These are phyloP conservation scores for Marsdenia floribunda DNA, from an alignment of 257 asterid species.

Conservation along the genomic window DNA sequence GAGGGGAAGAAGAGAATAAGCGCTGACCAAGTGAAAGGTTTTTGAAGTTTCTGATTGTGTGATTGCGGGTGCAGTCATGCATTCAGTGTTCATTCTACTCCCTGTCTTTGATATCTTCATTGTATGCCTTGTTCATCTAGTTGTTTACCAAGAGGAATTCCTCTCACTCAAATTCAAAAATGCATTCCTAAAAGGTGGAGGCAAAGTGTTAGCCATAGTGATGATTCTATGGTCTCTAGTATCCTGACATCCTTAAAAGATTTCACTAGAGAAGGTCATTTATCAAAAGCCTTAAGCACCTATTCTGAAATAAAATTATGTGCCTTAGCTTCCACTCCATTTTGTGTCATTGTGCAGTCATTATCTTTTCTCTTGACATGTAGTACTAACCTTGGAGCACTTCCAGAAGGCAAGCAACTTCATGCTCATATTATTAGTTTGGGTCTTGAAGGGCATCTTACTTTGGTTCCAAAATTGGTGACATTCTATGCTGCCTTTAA, in stretches of 20 bases:
- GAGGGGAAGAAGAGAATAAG: not conserved
- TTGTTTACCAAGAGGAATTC: constrained; percentile 37
- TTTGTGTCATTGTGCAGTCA: constrained; percentile 40
- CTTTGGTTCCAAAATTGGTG: constrained; percentile 59
- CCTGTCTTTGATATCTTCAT: not conserved
- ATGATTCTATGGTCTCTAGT: constrained; percentile 47
- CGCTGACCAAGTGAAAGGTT: not conserved
- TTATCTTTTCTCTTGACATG: constrained; percentile 54
- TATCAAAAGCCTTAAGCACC: constrained; percentile 53
- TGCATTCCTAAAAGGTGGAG: constrained; percentile 56
- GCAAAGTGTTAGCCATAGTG: constrained; percentile 19
- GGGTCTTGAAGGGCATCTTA: constrained; percentile 46
- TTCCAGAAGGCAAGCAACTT: constrained; percentile 60
- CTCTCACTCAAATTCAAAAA: constrained; percentile 37
- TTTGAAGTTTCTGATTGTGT: not conserved
- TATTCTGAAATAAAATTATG: constrained; percentile 44
- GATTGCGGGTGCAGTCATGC: not conserved
- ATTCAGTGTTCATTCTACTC: not conserved
- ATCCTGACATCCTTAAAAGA: constrained; percentile 50
- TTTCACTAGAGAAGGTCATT: constrained; percentile 51
- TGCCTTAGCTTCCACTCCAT: constrained; percentile 32
- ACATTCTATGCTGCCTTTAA: constrained; percentile 45
- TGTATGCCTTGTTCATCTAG: constrained; percentile 39
- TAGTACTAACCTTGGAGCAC: constrained; percentile 46
- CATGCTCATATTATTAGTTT: constrained; percentile 57